These are phyloP conservation scores for Pterocarpus macrocarpus DNA, from an alignment of 306 rosid species.

Conservation along the genomic window DNA sequence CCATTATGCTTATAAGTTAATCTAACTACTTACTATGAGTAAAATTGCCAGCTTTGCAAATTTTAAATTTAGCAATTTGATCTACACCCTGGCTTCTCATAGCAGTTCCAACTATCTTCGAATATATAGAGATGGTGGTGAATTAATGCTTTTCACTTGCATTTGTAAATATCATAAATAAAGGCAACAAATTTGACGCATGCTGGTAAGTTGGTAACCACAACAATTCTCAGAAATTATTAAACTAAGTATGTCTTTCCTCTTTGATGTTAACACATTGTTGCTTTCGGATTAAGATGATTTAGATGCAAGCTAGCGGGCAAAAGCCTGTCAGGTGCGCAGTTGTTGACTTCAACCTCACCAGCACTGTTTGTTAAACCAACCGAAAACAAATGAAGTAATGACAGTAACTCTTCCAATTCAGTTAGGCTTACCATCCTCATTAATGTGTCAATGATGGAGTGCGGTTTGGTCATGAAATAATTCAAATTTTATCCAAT, in stretches of 20 bases:
- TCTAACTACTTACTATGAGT: too few species aligned
- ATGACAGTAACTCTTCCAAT: constrained; percentile 2
- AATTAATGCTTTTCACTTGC: neutral
- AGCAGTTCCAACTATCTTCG: neutral
- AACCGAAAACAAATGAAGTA: constrained; percentile 23
- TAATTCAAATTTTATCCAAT: constrained; percentile 28
- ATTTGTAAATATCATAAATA: neutral
- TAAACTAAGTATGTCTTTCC: neutral
- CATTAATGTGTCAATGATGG: constrained; percentile 1
- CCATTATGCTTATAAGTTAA: too few species aligned
- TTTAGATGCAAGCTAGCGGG: neutral
- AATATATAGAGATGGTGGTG: neutral
- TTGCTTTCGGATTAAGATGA: constrained; percentile 12
- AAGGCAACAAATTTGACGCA: neutral
- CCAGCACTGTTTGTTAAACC: constrained; percentile 37
- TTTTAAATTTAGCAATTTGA: too few species aligned
- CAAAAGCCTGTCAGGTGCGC: constrained; percentile 28
- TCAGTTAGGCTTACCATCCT: constrained; percentile 35
- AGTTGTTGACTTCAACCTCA: constrained; percentile 21
- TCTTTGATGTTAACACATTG: constrained; percentile 1
- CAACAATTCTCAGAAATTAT: constrained; percentile 19
- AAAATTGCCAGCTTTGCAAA: neutral
- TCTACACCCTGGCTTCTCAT: too few species aligned
- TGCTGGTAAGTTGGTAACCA: neutral
- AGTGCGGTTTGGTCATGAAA: neutral